These are phyloP conservation scores for Begonia peltatifolia DNA, from an alignment of 306 rosid species.

Conservation along the genomic window DNA sequence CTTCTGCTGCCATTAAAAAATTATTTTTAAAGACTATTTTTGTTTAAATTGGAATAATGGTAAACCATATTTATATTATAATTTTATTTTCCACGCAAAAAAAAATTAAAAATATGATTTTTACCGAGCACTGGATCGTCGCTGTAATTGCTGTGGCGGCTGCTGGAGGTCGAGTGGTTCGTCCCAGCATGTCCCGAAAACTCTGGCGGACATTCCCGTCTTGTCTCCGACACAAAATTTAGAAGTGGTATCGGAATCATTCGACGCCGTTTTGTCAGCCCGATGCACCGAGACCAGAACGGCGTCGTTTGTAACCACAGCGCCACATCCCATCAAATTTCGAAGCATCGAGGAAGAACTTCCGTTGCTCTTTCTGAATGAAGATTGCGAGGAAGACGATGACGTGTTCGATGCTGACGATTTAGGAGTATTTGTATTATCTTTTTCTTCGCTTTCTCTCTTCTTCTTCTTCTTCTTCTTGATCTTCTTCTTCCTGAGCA, in stretches of 20 bases:
- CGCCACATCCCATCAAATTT: constrained; percentile 49
- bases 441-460: constrained; percentile 12
- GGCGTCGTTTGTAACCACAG: constrained; percentile 34
- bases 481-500: constrained; percentile 13
- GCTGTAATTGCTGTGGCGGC: neutral
- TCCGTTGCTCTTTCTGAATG: constrained; percentile 35
- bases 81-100: neutral
- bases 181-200: constrained; percentile 27
- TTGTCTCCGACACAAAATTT: constrained; percentile 24
- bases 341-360: constrained; percentile 36
- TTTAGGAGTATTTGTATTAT: constrained; percentile 13
- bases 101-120: neutral
- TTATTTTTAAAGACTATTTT: neutral
- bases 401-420: constrained; percentile 19
- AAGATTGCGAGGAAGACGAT: constrained; percentile 11
- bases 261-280: constrained; percentile 5
- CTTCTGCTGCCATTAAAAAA: constrained; percentile 31
- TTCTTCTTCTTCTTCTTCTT: constrained; percentile 13
- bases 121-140: constrained; percentile 17
- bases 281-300: constrained; percentile 17
- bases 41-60: too few relatives aligned
- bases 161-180: constrained; percentile 17
- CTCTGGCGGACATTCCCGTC: constrained; percentile 35
- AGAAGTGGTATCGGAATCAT: constrained; percentile 7
- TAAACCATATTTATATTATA: too few relatives aligned